These are phyloP conservation scores for Neurospora sp. DNA, from an alignment of 495 filamentous ascomycete genomes.

Conservation along the genomic window DNA sequence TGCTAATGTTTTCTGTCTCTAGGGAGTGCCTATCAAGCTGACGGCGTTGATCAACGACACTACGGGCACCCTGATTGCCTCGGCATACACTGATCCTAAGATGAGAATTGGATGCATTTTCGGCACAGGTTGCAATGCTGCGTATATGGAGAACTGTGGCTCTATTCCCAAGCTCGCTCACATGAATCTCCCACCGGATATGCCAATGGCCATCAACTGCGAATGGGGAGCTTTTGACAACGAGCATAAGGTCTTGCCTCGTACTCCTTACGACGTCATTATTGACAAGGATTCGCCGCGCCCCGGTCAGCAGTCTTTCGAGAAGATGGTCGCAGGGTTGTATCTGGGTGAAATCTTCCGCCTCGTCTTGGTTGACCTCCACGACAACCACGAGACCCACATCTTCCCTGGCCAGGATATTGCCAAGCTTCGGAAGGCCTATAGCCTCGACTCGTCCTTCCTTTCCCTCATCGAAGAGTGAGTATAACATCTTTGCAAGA, in stretches of 20 bases:
- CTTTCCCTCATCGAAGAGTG: constrained; percentile 88
- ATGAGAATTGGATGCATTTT: constrained; percentile 98
- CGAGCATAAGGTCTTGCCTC: constrained; percentile 84
- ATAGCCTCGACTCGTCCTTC: constrained; percentile 85
- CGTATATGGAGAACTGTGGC: constrained; percentile 91
- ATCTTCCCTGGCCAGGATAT: constrained; percentile 83
- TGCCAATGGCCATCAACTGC: constrained; percentile 96
- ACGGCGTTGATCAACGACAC: constrained; percentile 95
- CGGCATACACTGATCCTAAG: constrained; percentile 80
- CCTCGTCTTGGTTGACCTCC: constrained; percentile 73
- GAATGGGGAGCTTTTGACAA: constrained; percentile 99
- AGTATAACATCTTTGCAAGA: constrained; percentile 6
- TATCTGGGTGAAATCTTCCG: constrained; percentile 96
- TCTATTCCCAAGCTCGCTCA: constrained; percentile 90
- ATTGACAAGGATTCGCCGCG: constrained; percentile 91
- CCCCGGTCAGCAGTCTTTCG: constrained; percentile 90
- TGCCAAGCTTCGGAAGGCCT: constrained; percentile 65
- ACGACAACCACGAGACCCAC: constrained; percentile 62
- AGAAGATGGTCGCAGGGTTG: constrained; percentile 96
- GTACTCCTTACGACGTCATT: constrained; percentile 72
- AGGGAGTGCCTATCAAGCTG: constrained; percentile 88
- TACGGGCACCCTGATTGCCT: constrained; percentile 97
- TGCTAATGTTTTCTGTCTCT: constrained; percentile 6
- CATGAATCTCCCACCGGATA: constrained; percentile 80
- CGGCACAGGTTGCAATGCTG: constrained; percentile 95